These are phyloP conservation scores for Penicillium verhagenii DNA, from an alignment of 495 filamentous ascomycete genomes.

Conservation along the genomic window DNA sequence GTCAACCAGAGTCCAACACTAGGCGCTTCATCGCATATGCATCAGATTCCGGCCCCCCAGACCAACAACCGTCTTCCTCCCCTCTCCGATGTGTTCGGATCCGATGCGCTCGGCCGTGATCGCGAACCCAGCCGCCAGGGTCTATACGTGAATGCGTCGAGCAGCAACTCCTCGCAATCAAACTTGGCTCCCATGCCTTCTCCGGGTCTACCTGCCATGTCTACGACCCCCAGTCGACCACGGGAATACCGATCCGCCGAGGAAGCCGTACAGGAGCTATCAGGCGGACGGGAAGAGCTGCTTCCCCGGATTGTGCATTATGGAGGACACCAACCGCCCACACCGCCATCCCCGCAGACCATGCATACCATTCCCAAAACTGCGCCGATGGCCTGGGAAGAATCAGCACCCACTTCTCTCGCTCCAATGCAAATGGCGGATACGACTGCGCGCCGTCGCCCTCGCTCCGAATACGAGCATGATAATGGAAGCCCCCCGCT, in stretches of 20 bases:
- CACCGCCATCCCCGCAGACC: constrained; percentile 77
- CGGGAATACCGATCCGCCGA: constrained; percentile 95
- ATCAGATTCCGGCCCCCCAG: constrained; percentile 84
- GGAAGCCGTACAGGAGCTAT: constrained; percentile 85
- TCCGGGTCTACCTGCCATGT: constrained; percentile 61
- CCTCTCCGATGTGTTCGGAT: constrained; percentile 89
- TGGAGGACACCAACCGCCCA: constrained; percentile 83
- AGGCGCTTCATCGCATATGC: constrained; percentile 84
- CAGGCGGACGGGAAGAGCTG: constrained; percentile 87
- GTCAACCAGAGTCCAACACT: constrained; percentile 84
- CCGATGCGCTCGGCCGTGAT: constrained; percentile 65
- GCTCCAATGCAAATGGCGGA: constrained; percentile 32
- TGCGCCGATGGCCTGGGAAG: constrained; percentile 30
- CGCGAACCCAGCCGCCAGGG: constrained; percentile 39
- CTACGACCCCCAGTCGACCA: constrained; percentile 56
- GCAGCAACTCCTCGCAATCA: constrained; percentile 68
- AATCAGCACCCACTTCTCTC: constrained; percentile 17
- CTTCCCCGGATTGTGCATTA: constrained; percentile 94
- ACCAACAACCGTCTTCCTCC: constrained; percentile 92
- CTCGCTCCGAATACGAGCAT: constrained; percentile 85
- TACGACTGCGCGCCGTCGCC: constrained; percentile 65
- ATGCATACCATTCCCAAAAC: constrained; percentile 35
- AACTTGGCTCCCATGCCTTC: constrained; percentile 65
- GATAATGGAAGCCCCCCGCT: constrained; percentile 58
- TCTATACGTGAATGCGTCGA: constrained; percentile 46